Base-by-base conservation (phyloP, 495 filamentous ascomycete genomes). In the Talaromyces borbonicus region DNA sequence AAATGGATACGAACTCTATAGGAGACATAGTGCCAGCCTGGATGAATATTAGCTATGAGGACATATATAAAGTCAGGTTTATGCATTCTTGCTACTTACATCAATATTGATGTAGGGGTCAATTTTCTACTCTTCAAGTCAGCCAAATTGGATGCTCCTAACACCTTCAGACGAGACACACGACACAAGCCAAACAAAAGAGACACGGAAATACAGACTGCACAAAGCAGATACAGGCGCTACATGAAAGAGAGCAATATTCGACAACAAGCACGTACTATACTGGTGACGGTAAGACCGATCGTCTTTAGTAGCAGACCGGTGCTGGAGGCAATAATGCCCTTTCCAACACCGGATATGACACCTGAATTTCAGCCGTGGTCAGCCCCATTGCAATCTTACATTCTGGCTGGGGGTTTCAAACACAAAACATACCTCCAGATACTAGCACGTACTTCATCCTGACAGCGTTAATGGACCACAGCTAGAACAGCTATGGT, bases 401-500 rank as follows among this genome's bases (percentile, higher is more conserved):
- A 23, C 6, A 23, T 38, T 36, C n/a, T 15, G 23, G 20, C 24
- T 50, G 12, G 37, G 24, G 8, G 2, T 30, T 4, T 23, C 11
- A 25, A 5, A 11, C 37, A 52, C 14, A 39, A 23, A 42, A 65
- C 73, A 59, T 55, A 78, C 83, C 84, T 75, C 85, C 85, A 50
- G 82, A 85, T 25, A 90, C 85, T 36, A 90, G 69, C 62, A 89
- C 81, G 67, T 86, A 87, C 69, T 89, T 87, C 83, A 88, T 90
- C 49, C 67, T 79, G 63, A 23, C 16, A 40, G 27, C 27, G 25
- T 31, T 19, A 27, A 30, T 43, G 20, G 38, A 41, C 38, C 38
- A 41, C 20, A 41, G 38, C 20, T 41, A 41, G 24, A 38, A 38
- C 9, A 38, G 35, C 35, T 38, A 38, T 38, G 35, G 35, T 38